These are phyloP conservation scores for Chaetomium fimeti DNA, from an alignment of 495 filamentous ascomycete genomes.

Conservation along the genomic window DNA sequence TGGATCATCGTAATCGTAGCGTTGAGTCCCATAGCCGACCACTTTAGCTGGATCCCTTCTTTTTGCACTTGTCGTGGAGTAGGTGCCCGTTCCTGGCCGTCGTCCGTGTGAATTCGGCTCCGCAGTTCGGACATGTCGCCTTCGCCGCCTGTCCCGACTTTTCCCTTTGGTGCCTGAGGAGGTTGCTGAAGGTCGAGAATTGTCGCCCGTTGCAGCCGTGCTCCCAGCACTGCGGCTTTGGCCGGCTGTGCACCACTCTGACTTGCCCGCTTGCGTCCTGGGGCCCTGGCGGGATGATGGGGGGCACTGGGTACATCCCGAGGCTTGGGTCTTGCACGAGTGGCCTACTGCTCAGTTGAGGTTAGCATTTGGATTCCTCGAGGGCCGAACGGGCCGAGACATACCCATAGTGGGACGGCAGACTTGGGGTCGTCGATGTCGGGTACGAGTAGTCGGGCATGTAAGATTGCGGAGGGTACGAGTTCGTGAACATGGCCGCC, in stretches of 20 bases:
- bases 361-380: neutral
- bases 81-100: slow-evolving; percentile 89
- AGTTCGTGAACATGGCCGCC: slow-evolving; percentile 36
- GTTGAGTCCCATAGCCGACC: neutral
- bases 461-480: slow-evolving; percentile 35
- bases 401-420: slow-evolving; percentile 50
- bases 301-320: slow-evolving; percentile 44
- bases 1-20: neutral
- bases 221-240: slow-evolving; percentile 92
- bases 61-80: slow-evolving; percentile 86
- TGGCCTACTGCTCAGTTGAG: slow-evolving; percentile 29
- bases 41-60: slow-evolving; percentile 38
- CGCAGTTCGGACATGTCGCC: slow-evolving; percentile 81
- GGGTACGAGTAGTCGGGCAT: slow-evolving; percentile 44
- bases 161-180: slow-evolving; percentile 88
- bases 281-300: slow-evolving; percentile 31
- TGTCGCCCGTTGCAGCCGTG: slow-evolving; percentile 92
- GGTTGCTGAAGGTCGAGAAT: slow-evolving; percentile 94
- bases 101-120: slow-evolving; percentile 86
- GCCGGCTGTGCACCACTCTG: slow-evolving; percentile 69
- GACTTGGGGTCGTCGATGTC: slow-evolving; percentile 37
- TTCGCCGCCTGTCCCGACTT: slow-evolving; percentile 87
- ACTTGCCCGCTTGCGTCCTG: slow-evolving; percentile 52
- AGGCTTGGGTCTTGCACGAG: slow-evolving; percentile 43
- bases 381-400: slow-evolving; percentile 6